phyloP scores from a whole-genome alignment of 768 basidiomycete genomes.

The Amanita pallidorosea region DNA sequence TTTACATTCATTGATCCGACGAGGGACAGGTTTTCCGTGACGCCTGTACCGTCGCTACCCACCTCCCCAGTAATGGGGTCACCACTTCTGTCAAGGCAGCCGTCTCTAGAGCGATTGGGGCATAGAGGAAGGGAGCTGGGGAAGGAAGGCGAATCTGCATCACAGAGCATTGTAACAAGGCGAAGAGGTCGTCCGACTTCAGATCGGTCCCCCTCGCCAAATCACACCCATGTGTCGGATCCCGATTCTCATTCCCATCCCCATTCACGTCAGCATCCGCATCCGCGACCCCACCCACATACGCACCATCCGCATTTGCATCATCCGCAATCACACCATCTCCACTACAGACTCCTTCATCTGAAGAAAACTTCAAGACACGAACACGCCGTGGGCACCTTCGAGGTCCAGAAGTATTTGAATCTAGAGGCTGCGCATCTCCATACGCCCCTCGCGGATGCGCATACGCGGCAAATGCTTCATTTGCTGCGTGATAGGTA shows the following conservation, averaged over 20 bases:
- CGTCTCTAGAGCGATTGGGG: conserved; percentile 13
- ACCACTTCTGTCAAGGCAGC: conserved; percentile 16
- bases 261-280: neutral
- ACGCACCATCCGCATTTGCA: conserved; percentile 11
- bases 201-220: neutral
- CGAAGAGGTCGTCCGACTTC: neutral
- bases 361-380: conserved; percentile 15
- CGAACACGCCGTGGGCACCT: conserved; percentile 59
- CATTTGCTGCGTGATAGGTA: conserved; percentile 35
- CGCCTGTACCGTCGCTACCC: conserved; percentile 28
- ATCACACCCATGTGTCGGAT: neutral
- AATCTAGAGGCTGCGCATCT: conserved; percentile 51
- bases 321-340: conserved; percentile 14
- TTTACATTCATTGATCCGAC: conserved; percentile 55
- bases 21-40: conserved; percentile 43
- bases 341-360: conserved; percentile 26
- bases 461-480: conserved; percentile 30
- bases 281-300: neutral
- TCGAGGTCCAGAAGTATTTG: conserved; percentile 62
- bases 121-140: neutral
- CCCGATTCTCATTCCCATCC: neutral
- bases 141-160: neutral
- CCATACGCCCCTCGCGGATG: conserved; percentile 34
- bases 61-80: conserved; percentile 13
- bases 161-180: neutral